Evolutionary conservation across 2,329 filamentous ascomycete species (phyloP), one percentile per base, ranked within the genome.

Genomic region (Fusarium papillatum): DNA sequence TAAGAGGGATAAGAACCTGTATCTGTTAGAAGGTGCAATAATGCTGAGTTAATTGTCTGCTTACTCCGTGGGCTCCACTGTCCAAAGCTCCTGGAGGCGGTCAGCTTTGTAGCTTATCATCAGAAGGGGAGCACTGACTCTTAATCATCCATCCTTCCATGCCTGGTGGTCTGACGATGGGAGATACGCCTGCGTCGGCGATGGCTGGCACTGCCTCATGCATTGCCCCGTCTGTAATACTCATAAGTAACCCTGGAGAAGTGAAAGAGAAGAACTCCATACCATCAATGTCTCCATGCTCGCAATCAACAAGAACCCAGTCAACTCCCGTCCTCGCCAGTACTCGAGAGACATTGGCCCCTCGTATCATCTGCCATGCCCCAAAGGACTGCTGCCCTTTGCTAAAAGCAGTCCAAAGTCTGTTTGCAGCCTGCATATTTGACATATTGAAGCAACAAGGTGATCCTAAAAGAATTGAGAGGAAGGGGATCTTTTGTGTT

Each of bases 71-170:
- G 2, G 59, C 59, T 39, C 59, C 59, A 61, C 36, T 29, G 7
- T 61, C 59, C 22, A 61, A 29, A 2, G 59, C 59, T 19, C 55
- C 55, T 60, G 6, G 22, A 24, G 31, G 14, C 31, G 31, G 34
- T 60, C n/a, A 60, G 55, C 22, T 38, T 38, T 19, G 14, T 8
- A 13, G 13, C n/a, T n/a, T 38, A 39, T 26, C 13, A 11, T 38
- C 4, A 2, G 1, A 61, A 7, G 4, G 22, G 24, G 57, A 39
- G 16, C 1, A 41, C 38, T 29, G 6, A 61, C 59, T 39, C 24
- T 61, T 61, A 11, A 61, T 61, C 59, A 61, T 61, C 59, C 59
- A 61, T 14, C 36, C 36, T 39, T 61, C 59, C 24, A 41, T 61
- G 10, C 59, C 59, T n/a, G 59, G 59, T 4, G 38, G 36, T 17